Percentiles rank a stretch among this genome's conserved stretches.
Evolutionary conservation across 169 alveolate genomes (phyloP).

Genomic region (Plasmodium coatneyi): DNA sequence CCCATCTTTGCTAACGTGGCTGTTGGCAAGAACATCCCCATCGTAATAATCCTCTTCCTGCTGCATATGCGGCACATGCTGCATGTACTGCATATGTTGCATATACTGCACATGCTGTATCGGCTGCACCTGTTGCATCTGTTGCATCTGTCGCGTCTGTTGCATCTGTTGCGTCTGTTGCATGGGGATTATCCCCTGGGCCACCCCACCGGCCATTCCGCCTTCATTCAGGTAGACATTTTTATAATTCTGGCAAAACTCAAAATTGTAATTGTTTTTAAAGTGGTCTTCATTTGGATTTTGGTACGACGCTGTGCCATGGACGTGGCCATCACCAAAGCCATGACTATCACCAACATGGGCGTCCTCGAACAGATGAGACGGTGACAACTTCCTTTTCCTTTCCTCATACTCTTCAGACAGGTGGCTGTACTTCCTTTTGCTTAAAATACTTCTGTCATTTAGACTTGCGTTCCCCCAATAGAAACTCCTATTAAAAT

Average conservation of each 20-base stretch:
- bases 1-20: neutral
- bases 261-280: conserved; percentile 8
- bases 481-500: neutral
- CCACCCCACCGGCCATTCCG: neutral
- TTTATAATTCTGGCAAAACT: neutral
- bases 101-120: neutral
- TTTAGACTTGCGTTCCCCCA: neutral
- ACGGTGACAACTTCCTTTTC: conserved; percentile 1
- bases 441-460: neutral
- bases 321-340: neutral
- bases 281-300: neutral
- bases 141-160: neutral
- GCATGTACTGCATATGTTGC: neutral
- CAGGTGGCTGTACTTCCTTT: conserved; percentile 5
- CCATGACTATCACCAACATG: neutral
- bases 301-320: neutral
- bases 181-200: neutral
- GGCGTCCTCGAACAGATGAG: neutral
- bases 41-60: neutral
- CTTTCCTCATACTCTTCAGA: conserved; percentile 15
- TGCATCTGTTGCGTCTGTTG: neutral
- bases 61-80: neutral
- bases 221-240: neutral
- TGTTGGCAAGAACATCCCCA: neutral
- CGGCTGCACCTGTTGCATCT: neutral